Conservation (phyloP, 176 grass and related monocot genomes). For the Chrysopogon serrulatus region DNA sequence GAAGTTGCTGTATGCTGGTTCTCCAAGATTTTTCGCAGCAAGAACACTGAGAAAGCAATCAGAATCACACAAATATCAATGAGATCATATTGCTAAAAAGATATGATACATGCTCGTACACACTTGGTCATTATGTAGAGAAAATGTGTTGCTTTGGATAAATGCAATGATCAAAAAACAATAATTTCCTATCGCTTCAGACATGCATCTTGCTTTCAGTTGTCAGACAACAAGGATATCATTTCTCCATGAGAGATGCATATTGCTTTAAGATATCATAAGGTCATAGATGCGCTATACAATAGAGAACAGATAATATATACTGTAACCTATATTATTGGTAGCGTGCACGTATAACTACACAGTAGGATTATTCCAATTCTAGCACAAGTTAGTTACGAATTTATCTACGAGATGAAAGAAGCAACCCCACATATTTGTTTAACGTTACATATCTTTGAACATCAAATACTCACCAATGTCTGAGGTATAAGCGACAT, state of each 20-base stretch:
- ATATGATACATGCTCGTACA: background rate
- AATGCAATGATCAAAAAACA: constrained; percentile 12
- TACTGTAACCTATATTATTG: background rate
- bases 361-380: background rate
- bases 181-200: constrained; percentile 24
- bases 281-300: constrained; percentile 6
- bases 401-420: background rate
- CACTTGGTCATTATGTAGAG: background rate
- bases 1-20: constrained; percentile 66
- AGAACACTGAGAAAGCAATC: constrained; percentile 61
- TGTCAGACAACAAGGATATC: background rate
- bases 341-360: background rate
- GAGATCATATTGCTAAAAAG: background rate
- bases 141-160: background rate
- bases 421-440: background rate
- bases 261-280: constrained; percentile 21
- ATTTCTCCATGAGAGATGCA: constrained; percentile 10
- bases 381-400: background rate
- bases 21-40: constrained; percentile 82
- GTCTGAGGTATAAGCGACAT: constrained; percentile 85
- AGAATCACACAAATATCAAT: background rate
- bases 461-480: constrained; percentile 55
- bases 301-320: constrained; percentile 3
- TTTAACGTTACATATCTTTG: background rate
- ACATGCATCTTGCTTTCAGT: constrained; percentile 12